Percentiles rank a stretch among this genome's conserved stretches.
Evolutionary conservation across 805 yeast genomes (phyloP).

Genomic region (Wickerhamiella musiphila): DNA sequence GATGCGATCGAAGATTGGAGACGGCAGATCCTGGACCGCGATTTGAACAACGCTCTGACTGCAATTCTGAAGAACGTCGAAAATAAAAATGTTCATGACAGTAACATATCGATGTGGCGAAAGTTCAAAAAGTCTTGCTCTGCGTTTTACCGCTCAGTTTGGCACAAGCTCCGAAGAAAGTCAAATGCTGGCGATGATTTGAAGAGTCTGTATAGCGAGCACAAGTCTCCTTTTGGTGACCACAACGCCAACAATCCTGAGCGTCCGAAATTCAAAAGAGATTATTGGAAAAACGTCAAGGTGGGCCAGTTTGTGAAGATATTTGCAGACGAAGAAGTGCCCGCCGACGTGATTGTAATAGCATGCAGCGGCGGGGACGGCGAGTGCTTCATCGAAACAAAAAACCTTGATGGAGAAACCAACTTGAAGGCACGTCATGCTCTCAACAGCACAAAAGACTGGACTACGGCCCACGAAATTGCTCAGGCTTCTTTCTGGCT

Average conservation of each 20-base stretch:
- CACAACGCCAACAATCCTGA: too few relatives aligned
- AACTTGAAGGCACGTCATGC: conserved; percentile 45
- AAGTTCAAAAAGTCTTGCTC: conserved; percentile 38
- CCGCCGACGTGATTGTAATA: conserved; percentile 55
- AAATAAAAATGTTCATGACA: conserved; percentile 41
- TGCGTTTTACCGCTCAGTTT: conserved; percentile 6
- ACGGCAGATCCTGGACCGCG: conserved; percentile 44
- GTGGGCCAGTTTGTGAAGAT: conserved; percentile 62
- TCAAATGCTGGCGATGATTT: conserved; percentile 6
- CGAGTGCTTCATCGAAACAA: conserved; percentile 52
- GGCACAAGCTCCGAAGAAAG: conserved; percentile 7
- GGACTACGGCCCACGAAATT: conserved; percentile 42
- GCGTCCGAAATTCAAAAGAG: conserved; percentile 26
- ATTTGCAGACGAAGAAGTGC: conserved; percentile 55
- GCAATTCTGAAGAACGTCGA: conserved; percentile 35
- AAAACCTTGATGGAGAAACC: conserved; percentile 61
- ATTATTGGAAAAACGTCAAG: conserved; percentile 53
- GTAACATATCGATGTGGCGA: conserved; percentile 47
- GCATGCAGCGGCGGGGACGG: conserved; percentile 57
- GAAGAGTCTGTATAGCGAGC: too few relatives aligned
- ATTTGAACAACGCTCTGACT: conserved; percentile 48
- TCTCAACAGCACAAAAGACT: conserved; percentile 33
- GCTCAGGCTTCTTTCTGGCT: conserved; percentile 40
- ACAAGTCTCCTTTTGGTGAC: too few relatives aligned
- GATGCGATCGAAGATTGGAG: conserved; percentile 68